phyloP scores from a whole-genome alignment of 257 asterid genomes.

The Verbascum thapsus region DNA sequence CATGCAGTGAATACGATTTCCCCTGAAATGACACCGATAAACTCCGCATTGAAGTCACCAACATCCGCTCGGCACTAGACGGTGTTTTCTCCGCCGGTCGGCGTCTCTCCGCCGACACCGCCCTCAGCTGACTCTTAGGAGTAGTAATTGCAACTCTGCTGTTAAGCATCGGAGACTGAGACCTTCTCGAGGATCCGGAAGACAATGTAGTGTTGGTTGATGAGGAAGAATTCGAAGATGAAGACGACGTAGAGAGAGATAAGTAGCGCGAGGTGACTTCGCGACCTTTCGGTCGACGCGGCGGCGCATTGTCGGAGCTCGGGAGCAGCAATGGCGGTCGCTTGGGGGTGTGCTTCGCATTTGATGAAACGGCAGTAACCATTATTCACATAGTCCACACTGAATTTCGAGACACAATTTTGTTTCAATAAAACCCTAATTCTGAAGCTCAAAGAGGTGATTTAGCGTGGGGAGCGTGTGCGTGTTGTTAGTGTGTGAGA shows the following conservation, averaged over 20 bases:
- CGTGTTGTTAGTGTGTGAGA: neutral
- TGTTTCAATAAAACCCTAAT: constrained; percentile 38
- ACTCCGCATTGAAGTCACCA: constrained; percentile 64
- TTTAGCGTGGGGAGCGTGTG: constrained; percentile 27
- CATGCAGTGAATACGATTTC: constrained; percentile 55
- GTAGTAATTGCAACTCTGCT: constrained; percentile 36
- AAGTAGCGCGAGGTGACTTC: constrained; percentile 67
- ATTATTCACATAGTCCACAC: constrained; percentile 53
- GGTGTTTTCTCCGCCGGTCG: constrained; percentile 39
- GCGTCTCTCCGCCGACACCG: constrained; percentile 56
- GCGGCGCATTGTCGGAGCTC: constrained; percentile 57
- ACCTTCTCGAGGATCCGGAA: constrained; percentile 53
- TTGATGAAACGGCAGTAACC: constrained; percentile 68
- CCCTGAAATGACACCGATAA: constrained; percentile 90
- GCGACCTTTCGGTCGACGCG: constrained; percentile 56
- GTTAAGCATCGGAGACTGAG: constrained; percentile 52
- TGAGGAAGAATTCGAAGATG: constrained; percentile 56
- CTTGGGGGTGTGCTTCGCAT: constrained; percentile 52
- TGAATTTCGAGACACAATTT: constrained; percentile 7
- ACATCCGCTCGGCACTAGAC: constrained; percentile 57
- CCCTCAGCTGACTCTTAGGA: constrained; percentile 43
- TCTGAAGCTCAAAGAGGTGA: constrained; percentile 22
- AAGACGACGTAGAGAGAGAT: constrained; percentile 57
- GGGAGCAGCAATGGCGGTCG: constrained; percentile 70
- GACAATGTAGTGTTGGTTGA: constrained; percentile 59